Evolutionary conservation across 2,329 filamentous ascomycete genomes (phyloP), one percentile per base, ranked within the genome.

Genomic region (Arthroderma uncinatum): DNA sequence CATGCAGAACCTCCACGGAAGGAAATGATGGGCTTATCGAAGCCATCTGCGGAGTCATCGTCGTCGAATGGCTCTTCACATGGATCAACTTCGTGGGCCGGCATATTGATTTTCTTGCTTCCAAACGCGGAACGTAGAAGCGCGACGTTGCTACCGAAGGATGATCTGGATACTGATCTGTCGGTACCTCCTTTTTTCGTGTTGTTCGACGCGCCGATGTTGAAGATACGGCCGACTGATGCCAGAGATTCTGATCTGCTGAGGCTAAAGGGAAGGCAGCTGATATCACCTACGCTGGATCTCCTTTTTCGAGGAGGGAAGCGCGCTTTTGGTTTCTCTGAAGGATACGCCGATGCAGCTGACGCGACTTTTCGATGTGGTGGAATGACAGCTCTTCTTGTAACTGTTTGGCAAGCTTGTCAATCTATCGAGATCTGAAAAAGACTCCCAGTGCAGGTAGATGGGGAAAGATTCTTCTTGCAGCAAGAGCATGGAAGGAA

Each of bases 1-100:
- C 71, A 74, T 25, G 63, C 57, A 2, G 54, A 47, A 16, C 67
- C 67, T 36, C 68, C 69, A 30, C 62, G 64, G 59, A 70, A 71
- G 12, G 57, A 59, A 25, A 59, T 34, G 40, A 60, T 56, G 2
- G 60, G 55, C 36, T 58, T 57, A 37, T 48, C 47, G 16, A 53
- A 57, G 16, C 54, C 58, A 39, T 61, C 58, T 4, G 37, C 42
- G 36, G 48, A 58, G 34, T 53, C 40, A 25, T 39, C 33, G 39
- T 59, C 59, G 25, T 61, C 57, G 30, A 48, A 48, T 21, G 54
- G 54, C 14, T 56, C 19, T 9, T 59, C 57, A 30, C n/a, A 12
- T 4, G 30, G 10, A 6, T 53, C 36, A 28, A 6, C 6, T 44
- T 55, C 37, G 33, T 33, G 30, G 37, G 47, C 50, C 25, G 54